Evolutionary conservation across 208 protist species (phyloP), one percentile per base, ranked within the genome.

Genomic region (Trypanosomatidae sp.): DNA sequence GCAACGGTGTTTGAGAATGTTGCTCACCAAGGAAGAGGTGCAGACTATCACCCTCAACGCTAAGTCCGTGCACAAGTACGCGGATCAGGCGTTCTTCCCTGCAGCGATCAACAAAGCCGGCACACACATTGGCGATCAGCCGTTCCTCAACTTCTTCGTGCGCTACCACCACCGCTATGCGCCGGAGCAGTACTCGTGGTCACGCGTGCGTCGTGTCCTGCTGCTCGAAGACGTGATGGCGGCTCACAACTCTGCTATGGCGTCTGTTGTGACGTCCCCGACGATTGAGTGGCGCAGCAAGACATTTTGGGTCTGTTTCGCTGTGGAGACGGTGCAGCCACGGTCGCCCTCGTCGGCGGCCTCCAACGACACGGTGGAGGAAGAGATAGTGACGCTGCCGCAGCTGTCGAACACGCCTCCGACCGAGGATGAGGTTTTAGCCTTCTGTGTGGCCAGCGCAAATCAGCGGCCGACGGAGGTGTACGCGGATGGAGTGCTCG

Each of bases 41-140:
- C 71, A 79, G 39, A 65, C 62, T 19, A 81, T 94, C 49, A 94
- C 89, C 17, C 85, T 94, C 66, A 80, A 82, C 56, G 87, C 89
- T 1, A 81, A 88, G 53, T 85, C 80, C 70, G 81, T 94, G 43
- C 82, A 94, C 73, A 80, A 87, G 60, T 85, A 94, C 72, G 86
- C 78, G 39, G 86, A 90, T 53, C 68, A 77, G 33, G 80, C 83
- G 9, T 87, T 86, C 74, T 94, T 94, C 66, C 73, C 69, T 44
- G 74, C 60, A 28, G 80, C 80, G 49, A 25, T 94, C n/a, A 91
- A 88, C 76, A 28, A 70, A 5, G 79, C 78, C 25, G 69, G 69
- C 52, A 30, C 55, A 19, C 73, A 62, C 39, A 49, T 88, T 15
- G 67, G 73, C 53, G 75, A 84, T 30, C 78, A 80, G 67, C 64